A percentile compares a stretch with the other conserved stretches of the same genome.
These are phyloP conservation scores for Fonsecaea multimorphosa DNA, from an alignment of 2,329 filamentous ascomycete genomes.

Conservation along the genomic window DNA sequence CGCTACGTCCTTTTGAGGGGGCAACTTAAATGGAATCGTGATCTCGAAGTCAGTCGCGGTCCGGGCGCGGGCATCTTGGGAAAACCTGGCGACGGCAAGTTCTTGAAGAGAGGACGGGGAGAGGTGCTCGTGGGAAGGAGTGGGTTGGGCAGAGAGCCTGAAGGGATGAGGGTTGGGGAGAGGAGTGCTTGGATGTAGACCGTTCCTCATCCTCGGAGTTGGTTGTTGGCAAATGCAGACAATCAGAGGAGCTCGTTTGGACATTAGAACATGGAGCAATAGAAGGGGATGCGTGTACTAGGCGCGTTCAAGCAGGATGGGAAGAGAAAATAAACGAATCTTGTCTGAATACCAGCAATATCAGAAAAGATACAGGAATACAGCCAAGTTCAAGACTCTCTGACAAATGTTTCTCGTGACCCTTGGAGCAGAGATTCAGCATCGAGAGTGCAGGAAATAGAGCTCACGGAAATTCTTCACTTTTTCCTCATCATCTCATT, in stretches of 20 bases:
- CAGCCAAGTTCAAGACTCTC: not conserved
- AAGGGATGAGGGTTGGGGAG: slow-evolving; percentile 33
- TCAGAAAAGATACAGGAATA: no score
- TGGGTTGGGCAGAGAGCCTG: slow-evolving; percentile 18
- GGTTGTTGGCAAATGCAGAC: no score
- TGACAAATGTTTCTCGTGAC: not conserved
- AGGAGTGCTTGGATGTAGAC: slow-evolving; percentile 25
- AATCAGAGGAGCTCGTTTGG: no score
- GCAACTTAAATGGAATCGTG: slow-evolving; percentile 44
- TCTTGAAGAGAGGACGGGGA: slow-evolving; percentile 47
- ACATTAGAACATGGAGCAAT: no score
- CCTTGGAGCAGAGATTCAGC: not conserved
- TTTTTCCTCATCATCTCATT: not conserved
- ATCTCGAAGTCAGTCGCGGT: slow-evolving; percentile 38
- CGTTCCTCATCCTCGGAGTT: no score
- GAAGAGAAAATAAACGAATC: no score
- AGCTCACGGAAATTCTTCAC: not conserved
- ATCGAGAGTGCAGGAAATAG: not conserved
- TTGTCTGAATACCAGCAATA: no score
- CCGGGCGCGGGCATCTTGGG: slow-evolving; percentile 42
- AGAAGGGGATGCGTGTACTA: no score
- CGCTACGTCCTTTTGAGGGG: slow-evolving; percentile 46
- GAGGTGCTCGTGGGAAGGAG: slow-evolving; percentile 34
- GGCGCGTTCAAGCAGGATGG: no score
- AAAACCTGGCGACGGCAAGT: slow-evolving; percentile 44